Percentiles rank a stretch among this genome's conserved stretches.
Evolutionary conservation across 306 rosid genomes (phyloP).

Genomic region (Urtica urens): DNA sequence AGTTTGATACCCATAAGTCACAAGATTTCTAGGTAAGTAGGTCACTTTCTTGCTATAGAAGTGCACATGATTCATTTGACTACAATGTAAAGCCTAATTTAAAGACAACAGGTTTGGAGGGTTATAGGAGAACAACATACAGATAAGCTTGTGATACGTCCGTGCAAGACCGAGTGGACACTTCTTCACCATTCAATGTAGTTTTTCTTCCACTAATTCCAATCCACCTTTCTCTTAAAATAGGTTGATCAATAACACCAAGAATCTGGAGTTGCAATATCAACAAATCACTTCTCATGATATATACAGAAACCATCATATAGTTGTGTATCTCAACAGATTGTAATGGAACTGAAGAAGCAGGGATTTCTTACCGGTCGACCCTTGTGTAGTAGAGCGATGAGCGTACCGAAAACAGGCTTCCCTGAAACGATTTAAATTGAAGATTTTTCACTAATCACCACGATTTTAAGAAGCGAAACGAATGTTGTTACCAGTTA

Average conservation of each 20-base stretch:
- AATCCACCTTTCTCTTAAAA: conserved; percentile 84
- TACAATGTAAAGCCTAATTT: not conserved
- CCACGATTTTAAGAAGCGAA: not conserved
- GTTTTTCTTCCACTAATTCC: conserved; percentile 70
- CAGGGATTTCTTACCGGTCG: conserved; percentile 51
- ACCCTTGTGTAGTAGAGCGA: conserved; percentile 63
- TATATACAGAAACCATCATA: too few relatives aligned
- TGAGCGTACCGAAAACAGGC: conserved; percentile 87
- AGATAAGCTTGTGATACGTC: conserved; percentile 67
- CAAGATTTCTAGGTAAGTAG: conserved; percentile 3
- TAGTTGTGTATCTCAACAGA: not conserved
- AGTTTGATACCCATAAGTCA: conserved; percentile 1
- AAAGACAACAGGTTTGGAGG: conserved; percentile 1
- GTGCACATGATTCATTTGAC: conserved; percentile 1
- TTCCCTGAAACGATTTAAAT: conserved; percentile 49
- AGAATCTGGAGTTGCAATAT: conserved; percentile 42
- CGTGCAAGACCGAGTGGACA: conserved; percentile 61
- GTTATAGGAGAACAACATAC: conserved; percentile 29
- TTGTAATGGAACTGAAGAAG: conserved; percentile 5
- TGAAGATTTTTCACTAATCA: not conserved
- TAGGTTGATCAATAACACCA: conserved; percentile 88
- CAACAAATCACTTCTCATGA: not conserved
- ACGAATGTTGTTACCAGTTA: conserved; percentile 52
- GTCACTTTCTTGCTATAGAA: conserved; percentile 2
- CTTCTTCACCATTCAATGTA: conserved; percentile 62